Base-by-base conservation (phyloP, 495 filamentous ascomycete genomes). In the Lasiosphaeria hispida region DNA sequence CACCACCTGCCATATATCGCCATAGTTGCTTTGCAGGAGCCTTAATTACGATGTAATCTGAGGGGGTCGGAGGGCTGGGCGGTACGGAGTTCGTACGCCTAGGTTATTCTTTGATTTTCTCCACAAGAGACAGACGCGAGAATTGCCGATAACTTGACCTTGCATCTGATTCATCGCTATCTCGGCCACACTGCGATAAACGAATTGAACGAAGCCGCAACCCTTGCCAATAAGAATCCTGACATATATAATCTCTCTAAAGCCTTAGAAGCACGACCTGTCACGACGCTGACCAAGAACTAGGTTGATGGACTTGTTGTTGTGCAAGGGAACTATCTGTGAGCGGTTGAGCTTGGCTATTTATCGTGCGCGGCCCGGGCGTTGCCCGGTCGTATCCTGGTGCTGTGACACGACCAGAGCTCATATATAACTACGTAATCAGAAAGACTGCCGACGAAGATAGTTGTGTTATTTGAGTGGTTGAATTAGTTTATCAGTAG, bases 161-260 rank as follows among this genome's bases (percentile, higher is more conserved):
- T 98, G 94, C 94, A 98, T 98, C 77, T 98, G 94, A 79, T 98
- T 98, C 82, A 98, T 98, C 53, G 94, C 94, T 95, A 98, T 98
- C 79, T 98, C 94, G 17, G 94, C 94, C 14, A 95, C 94, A 74
- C 97, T 95, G 59, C 94, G 92, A 75, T 98, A 95, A 51, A 98
- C 95, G 66, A 98, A 98, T 72, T 98, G 94, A 45, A 98, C 94
- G 69, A 98, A 98, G 48, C 94, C 94, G 68, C 94, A 98, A 61
- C 94, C 94, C 83, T 98, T 98, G 69, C 94, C 94, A 35, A 94
- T 95, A 42, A 95, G 94, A 61, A 98, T 98, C 85, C 97, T 98
- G 77, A 98, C 94, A 73, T 98, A 98, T 67, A 95, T 98, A 73
- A 98, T 98, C 68, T 98, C 94, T 48, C 94, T 95, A 68, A 98